Evolutionary conservation across 192 early-diverging fungal genomes (phyloP), one percentile per base, ranked within the genome.

Genomic region (Umbelopsis ramanniana): DNA sequence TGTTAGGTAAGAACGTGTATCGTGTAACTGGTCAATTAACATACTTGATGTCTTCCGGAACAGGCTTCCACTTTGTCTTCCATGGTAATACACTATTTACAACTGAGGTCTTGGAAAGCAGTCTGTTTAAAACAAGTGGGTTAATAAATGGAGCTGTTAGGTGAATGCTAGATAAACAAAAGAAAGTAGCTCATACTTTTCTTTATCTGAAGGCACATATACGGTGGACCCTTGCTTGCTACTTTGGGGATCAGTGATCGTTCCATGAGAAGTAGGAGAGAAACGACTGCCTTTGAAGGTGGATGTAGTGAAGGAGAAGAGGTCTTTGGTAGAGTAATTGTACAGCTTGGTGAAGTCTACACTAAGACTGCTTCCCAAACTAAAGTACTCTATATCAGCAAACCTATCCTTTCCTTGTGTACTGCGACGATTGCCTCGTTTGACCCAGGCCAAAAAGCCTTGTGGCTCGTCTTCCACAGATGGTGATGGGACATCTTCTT

Each of bases 31-130:
- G 12, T 37, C 55, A 52, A 46, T 48, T 19, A 4, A 4, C 40
- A 46, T 73, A 75, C 79, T 81, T 81, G 66, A 76, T 81, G 52
- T 81, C 79, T 68, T 81, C 79, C 9, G 73, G 70, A 2, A 69
- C 76, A 15, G 79, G 75, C 52, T 77, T 81, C 79, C 79, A 81
- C 45, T 73, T 70, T 14, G 74, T 76, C 63, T 74, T 81, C 79
- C 79, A 81, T 15, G 79, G 79, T 6, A 81, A 21, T 3, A 81
- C 74, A 66, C 79, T 77, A 17, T 72, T 73, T 0, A 75, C 72
- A 19, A 78, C 66, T 6, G 57, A 63, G 26, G 57, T 37, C 57
- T 63, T 63, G 12, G 57, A 26, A 35, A 26, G 15, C 1, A 35
- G 29, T 37, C 57, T 63, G 19, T 8, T n/a, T 4, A 19, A 6